Evolutionary conservation across 768 basidiomycete genomes (phyloP).

Genomic region (Termitomyces sp.): DNA sequence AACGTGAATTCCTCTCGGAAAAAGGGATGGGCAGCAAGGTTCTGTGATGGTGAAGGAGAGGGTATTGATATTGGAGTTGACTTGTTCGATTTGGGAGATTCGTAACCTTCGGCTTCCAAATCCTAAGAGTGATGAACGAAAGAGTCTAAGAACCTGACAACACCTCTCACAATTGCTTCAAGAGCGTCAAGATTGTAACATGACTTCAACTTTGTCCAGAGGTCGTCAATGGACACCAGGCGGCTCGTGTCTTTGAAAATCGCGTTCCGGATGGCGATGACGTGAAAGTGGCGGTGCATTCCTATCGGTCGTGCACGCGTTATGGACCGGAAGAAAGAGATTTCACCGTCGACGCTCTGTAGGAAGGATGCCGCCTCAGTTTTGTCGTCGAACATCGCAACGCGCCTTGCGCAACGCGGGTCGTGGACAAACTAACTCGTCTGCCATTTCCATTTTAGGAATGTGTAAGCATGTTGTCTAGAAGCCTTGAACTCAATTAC

Average conservation of each 20-base stretch:
- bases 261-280: slow-evolving; percentile 66
- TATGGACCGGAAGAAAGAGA: slow-evolving; percentile 77
- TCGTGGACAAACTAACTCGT: not conserved
- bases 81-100: slow-evolving; percentile 34
- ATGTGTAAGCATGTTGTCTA: slow-evolving; percentile 6
- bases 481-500: not conserved
- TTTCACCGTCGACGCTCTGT: slow-evolving; percentile 75
- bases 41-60: slow-evolving; percentile 66
- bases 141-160: slow-evolving; percentile 3
- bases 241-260: slow-evolving; percentile 70
- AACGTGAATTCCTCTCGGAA: slow-evolving; percentile 67
- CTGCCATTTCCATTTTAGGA: slow-evolving; percentile 7
- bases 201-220: slow-evolving; percentile 69
- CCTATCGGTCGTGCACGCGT: slow-evolving; percentile 82
- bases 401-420: slow-evolving; percentile 2
- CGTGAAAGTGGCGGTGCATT: slow-evolving; percentile 77
- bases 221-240: slow-evolving; percentile 49
- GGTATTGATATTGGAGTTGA: slow-evolving; percentile 46
- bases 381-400: slow-evolving; percentile 17
- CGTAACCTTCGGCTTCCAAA: slow-evolving; percentile 37
- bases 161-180: slow-evolving; percentile 56
- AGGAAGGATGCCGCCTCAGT: slow-evolving; percentile 38
- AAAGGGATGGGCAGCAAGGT: slow-evolving; percentile 64
- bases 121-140: slow-evolving; percentile 26
- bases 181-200: slow-evolving; percentile 76